Conservation (phyloP, 768 basidiomycete species). For the Sarcomyxa edulis region DNA sequence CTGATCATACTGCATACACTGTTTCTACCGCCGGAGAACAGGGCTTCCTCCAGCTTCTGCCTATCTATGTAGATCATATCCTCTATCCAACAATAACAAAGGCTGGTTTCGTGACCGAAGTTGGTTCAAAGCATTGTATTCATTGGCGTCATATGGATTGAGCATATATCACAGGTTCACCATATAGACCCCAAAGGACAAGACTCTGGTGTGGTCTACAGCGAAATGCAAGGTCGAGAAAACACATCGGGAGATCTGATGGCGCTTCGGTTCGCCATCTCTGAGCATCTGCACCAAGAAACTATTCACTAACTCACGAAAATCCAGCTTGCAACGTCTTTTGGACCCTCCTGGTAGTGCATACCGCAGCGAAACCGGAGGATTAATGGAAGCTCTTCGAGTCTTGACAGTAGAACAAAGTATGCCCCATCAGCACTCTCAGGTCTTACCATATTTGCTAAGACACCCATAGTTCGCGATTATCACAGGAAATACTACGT, state of each 20-base stretch:
- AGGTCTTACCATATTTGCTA: too few species aligned
- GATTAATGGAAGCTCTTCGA: constrained; percentile 88
- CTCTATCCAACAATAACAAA: constrained; percentile 93
- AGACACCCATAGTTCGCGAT: constrained; percentile 80
- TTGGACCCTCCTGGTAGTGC: constrained; percentile 79
- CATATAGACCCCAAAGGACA: constrained; percentile 89
- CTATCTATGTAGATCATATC: constrained; percentile 94
- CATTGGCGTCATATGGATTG: constrained; percentile 3
- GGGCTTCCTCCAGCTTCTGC: constrained; percentile 80
- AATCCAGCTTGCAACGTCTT: constrained; percentile 65
- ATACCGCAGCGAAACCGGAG: constrained; percentile 96
- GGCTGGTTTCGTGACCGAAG: constrained; percentile 64
- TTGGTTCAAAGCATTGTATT: constrained; percentile 17
- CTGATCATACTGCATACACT: constrained; percentile 92
- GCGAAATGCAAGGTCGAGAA: constrained; percentile 95
- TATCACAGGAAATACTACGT: constrained; percentile 91
- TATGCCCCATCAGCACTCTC: too few species aligned
- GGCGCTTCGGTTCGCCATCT: constrained; percentile 65
- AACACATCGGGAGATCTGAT: constrained; percentile 91
- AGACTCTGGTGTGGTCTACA: constrained; percentile 94
- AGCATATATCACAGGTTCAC: constrained; percentile 58
- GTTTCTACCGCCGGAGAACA: constrained; percentile 93
- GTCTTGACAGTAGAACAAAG: constrained; percentile 86
- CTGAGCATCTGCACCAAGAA: background rate
- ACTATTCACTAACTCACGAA: constrained; percentile 2